Base-by-base conservation (phyloP, 345 rosid species). In the Garcia nutans region DNA sequence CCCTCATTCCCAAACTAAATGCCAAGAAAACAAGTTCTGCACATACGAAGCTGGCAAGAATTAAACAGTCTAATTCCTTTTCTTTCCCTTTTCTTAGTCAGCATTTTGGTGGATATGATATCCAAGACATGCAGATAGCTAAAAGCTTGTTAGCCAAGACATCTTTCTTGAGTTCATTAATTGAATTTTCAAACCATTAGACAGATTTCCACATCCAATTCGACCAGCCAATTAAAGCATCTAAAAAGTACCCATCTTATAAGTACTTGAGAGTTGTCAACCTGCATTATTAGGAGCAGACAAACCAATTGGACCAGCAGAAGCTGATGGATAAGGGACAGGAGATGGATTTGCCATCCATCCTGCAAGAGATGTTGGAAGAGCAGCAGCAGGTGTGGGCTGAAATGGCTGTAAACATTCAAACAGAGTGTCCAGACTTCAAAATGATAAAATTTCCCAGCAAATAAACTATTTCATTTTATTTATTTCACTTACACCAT, bases 281-380 rank as follows among this genome's bases (percentile, higher is more conserved):
- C 98, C 97, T 79, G 95, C 79, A 77, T 80, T 91, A 79, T 84
- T 93, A 56, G 94, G 84, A 20, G 82, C 82, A 64, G 84, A 41
- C 80, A 91, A 80, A 75, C 92, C 89, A 31, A 91, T 77, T n/a
- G 93, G 91, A 67, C 91, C 92, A 17, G 86, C 91, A 82, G 94
- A 86, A 74, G 87, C 93, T 45, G 90, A 83, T 7, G 89, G 93
- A 71, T 90, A 92, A 77, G 93, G 88, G 54, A 86, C 89, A 47
- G 90, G 76, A 70, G 91, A 75, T 68, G 93, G 83, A 83, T 84
- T 91, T 42, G 95, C 93, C 97, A 91, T 88, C 97, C 92, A 90
- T 57, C 97, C 94, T 57, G 97, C 84, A 73, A 88, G 88, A 75
- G 92, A 78, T 65, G 92, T 76, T 59, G 94, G 76, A 76, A 93